A percentile compares a stretch with the other conserved stretches of the same genome.
These are phyloP conservation scores for Funneliformis geosporum DNA, from an alignment of 192 early-diverging fungal species.

Conservation along the genomic window DNA sequence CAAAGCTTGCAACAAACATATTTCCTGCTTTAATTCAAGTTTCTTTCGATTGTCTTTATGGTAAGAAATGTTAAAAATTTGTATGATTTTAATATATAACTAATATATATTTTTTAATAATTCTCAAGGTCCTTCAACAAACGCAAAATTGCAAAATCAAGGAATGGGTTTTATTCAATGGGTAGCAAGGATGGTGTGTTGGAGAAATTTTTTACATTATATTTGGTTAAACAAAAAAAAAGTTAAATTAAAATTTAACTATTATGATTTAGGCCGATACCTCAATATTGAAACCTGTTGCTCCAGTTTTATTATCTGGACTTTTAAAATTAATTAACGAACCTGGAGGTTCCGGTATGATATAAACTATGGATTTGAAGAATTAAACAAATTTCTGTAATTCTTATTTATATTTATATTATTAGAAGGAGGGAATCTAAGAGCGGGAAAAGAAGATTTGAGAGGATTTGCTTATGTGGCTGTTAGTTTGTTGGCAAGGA, in stretches of 20 bases:
- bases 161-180: conserved; percentile 89
- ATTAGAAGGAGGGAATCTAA: not conserved
- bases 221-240: not conserved
- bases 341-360: conserved; percentile 34
- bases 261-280: conserved; percentile 19
- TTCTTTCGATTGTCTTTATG: conserved; percentile 80
- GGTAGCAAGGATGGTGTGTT: conserved; percentile 73
- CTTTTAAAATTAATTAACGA: conserved; percentile 65
- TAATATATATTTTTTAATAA: not conserved
- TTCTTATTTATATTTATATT: not conserved
- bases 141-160: conserved; percentile 64
- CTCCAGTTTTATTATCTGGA: conserved; percentile 68
- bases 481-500: conserved; percentile 71
- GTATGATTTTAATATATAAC: not conserved
- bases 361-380: conserved; percentile 1
- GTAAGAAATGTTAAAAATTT: conserved; percentile 32
- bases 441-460: conserved; percentile 60
- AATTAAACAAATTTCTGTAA: not conserved
- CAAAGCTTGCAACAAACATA: conserved; percentile 65
- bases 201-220: not conserved
- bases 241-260: no score
- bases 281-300: conserved; percentile 60
- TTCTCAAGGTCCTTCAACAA: conserved; percentile 62
- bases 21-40: conserved; percentile 73
- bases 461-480: conserved; percentile 87